A percentile compares a stretch with the other conserved stretches of the same genome.
phyloP scores from a whole-genome alignment of 805 yeast species.

The Candida boidinii region DNA sequence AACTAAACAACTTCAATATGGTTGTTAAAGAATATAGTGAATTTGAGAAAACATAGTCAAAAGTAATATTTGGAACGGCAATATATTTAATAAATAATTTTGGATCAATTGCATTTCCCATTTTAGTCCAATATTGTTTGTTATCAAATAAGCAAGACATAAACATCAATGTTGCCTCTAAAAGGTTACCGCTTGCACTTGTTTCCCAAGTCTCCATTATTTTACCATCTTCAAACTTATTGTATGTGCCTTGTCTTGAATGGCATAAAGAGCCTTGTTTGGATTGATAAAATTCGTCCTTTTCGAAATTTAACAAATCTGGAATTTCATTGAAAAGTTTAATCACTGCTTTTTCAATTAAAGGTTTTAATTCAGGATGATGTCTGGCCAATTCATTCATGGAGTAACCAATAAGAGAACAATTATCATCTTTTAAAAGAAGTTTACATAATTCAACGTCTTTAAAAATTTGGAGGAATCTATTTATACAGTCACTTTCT shows the following conservation, averaged over 20 bases:
- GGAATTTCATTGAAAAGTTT: slow-evolving; percentile 39
- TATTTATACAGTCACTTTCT: slow-evolving; percentile 26
- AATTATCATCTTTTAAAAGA: slow-evolving; percentile 33
- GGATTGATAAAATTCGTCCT: slow-evolving; percentile 37
- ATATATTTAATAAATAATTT: slow-evolving; percentile 41
- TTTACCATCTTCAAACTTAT: slow-evolving; percentile 30
- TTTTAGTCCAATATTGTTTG: slow-evolving; percentile 37
- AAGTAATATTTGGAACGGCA: slow-evolving; percentile 46
- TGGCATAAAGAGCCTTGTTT: slow-evolving; percentile 29
- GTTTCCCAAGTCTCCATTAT: slow-evolving; percentile 48
- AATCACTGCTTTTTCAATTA: slow-evolving; percentile 41
- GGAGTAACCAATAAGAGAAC: slow-evolving; percentile 49
- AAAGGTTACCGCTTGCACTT: slow-evolving; percentile 33
- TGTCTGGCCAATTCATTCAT: slow-evolving; percentile 81
- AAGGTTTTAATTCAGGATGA: slow-evolving; percentile 62
- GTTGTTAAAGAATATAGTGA: slow-evolving; percentile 45
- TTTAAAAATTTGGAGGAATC: slow-evolving; percentile 43
- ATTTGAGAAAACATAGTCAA: slow-evolving; percentile 49
- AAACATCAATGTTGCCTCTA: slow-evolving; percentile 44
- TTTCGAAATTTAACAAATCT: slow-evolving; percentile 25
- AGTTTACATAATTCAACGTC: slow-evolving; percentile 42
- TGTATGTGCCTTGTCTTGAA: slow-evolving; percentile 8
- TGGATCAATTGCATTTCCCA: slow-evolving; percentile 28
- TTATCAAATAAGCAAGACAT: slow-evolving; percentile 45
- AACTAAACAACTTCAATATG: slow-evolving; percentile 48